Evolutionary conservation across 2,329 filamentous ascomycete genomes (phyloP).

Genomic region (Zalaria sp.): DNA sequence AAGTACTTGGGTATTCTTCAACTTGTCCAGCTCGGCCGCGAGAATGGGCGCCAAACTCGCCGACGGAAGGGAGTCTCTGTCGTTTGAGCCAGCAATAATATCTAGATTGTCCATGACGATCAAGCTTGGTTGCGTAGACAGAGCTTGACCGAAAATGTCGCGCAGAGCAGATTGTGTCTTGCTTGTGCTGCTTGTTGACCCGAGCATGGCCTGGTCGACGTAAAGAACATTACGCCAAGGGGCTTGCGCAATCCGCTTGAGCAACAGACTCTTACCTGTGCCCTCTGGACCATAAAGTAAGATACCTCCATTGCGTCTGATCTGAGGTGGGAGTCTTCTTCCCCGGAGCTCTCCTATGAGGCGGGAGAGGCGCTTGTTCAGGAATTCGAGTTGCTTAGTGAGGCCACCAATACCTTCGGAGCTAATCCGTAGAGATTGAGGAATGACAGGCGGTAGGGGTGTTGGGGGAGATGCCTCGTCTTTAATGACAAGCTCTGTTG

Average conservation of each 20-base stretch:
- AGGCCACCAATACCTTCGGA: constrained; percentile 52
- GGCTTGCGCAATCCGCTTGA: constrained; percentile 48
- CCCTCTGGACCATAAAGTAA: constrained; percentile 71
- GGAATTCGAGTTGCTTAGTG: constrained; percentile 43
- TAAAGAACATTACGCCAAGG: constrained; percentile 59
- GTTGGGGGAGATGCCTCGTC: constrained; percentile 6
- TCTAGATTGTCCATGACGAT: constrained; percentile 70
- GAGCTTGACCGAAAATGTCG: constrained; percentile 56
- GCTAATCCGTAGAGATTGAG: constrained; percentile 15
- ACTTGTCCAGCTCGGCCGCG: constrained; percentile 39
- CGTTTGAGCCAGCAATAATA: constrained; percentile 46
- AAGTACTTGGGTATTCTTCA: constrained; percentile 45
- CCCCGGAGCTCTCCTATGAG: constrained; percentile 15
- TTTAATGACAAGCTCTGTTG: constrained; percentile 14
- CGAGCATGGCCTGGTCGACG: constrained; percentile 33
- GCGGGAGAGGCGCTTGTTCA: constrained; percentile 50
- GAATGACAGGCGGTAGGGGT: background rate
- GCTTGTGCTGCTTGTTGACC: constrained; percentile 25
- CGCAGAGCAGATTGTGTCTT: constrained; percentile 40
- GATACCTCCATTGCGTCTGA: constrained; percentile 39
- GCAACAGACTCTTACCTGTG: constrained; percentile 68
- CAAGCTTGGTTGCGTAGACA: constrained; percentile 56
- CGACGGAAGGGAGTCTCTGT: constrained; percentile 27
- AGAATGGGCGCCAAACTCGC: constrained; percentile 23
- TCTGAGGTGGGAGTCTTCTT: constrained; percentile 3